Conservation (phyloP, 768 basidiomycete species). For the Cyclocybe aegerita region DNA sequence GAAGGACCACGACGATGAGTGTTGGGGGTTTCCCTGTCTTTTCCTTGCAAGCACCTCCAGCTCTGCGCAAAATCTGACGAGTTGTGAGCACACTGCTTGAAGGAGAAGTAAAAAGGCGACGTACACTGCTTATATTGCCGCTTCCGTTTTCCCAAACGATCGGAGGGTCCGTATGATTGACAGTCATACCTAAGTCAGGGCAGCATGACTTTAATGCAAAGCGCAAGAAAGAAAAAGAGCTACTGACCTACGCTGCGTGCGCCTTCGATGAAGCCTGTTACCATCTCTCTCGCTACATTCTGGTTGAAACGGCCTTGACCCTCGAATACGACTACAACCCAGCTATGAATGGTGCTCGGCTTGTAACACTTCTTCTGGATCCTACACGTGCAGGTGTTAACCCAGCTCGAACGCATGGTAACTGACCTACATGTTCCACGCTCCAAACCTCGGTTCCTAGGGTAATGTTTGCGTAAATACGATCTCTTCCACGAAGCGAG, state of each 20-base stretch:
- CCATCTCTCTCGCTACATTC: slow-evolving; percentile 48
- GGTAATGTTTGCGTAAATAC: slow-evolving; percentile 33
- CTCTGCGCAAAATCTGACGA: slow-evolving; percentile 43
- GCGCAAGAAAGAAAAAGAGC: slow-evolving; percentile 20
- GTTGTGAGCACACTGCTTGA: slow-evolving; percentile 29
- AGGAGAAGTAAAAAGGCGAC: background rate
- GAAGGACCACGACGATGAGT: slow-evolving; percentile 69
- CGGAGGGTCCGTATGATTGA: slow-evolving; percentile 44
- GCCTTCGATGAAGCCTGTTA: slow-evolving; percentile 43
- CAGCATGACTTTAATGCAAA: slow-evolving; percentile 32
- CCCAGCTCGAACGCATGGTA: background rate
- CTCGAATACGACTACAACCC: slow-evolving; percentile 71
- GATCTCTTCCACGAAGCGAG: background rate
- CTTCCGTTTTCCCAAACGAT: slow-evolving; percentile 61
- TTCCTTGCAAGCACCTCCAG: slow-evolving; percentile 46
- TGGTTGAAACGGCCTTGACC: slow-evolving; percentile 49
- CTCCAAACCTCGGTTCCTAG: slow-evolving; percentile 60
- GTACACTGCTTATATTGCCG: slow-evolving; percentile 42
- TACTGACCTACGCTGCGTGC: slow-evolving; percentile 59
- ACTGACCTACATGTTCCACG: slow-evolving; percentile 71
- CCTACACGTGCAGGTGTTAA: slow-evolving; percentile 34
- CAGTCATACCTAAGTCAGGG: slow-evolving; percentile 51
- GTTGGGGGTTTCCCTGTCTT: slow-evolving; percentile 43
- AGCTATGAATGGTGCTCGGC: slow-evolving; percentile 51
- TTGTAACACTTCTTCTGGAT: slow-evolving; percentile 67